A percentile compares a stretch with the other conserved stretches of the same genome.
phyloP scores from a whole-genome alignment of 495 filamentous ascomycete species.

The Niebla homalea region DNA sequence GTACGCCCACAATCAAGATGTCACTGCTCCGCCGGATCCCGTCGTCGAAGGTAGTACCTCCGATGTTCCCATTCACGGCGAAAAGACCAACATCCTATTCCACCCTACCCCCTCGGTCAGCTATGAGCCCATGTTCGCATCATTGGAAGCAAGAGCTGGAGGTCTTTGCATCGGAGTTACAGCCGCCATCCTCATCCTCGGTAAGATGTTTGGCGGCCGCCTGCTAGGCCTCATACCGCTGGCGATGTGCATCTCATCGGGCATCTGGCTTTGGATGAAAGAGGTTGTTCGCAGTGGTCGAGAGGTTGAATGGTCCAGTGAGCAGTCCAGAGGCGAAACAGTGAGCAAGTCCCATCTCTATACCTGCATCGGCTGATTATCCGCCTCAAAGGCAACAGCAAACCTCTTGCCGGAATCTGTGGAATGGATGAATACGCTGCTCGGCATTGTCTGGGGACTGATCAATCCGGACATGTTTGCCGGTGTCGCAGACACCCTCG shows the following conservation, averaged over 20 bases:
- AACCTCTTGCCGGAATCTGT: slow-evolving; percentile 89
- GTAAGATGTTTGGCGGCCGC: slow-evolving; percentile 64
- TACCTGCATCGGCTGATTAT: slow-evolving; percentile 11
- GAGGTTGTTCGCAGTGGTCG: slow-evolving; percentile 69
- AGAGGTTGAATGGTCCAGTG: slow-evolving; percentile 77
- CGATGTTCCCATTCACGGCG: slow-evolving; percentile 88
- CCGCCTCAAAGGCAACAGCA: slow-evolving; percentile 42
- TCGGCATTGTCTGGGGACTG: slow-evolving; percentile 73
- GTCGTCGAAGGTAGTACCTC: slow-evolving; percentile 64
- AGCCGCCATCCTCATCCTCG: slow-evolving; percentile 59
- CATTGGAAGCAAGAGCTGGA: slow-evolving; percentile 58
- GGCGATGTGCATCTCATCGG: slow-evolving; percentile 51
- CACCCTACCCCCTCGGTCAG: slow-evolving; percentile 81
- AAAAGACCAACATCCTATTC: slow-evolving; percentile 92
- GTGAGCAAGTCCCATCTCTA: slow-evolving; percentile 31
- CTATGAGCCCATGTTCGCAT: slow-evolving; percentile 71
- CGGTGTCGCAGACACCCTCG: slow-evolving; percentile 56
- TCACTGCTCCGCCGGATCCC: slow-evolving; percentile 84
- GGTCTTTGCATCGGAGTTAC: slow-evolving; percentile 55
- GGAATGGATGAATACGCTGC: slow-evolving; percentile 84
- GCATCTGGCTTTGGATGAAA: slow-evolving; percentile 78
- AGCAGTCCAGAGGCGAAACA: slow-evolving; percentile 69
- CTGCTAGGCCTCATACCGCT: slow-evolving; percentile 65
- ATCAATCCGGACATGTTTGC: slow-evolving; percentile 90
- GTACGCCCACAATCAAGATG: slow-evolving; percentile 73